Evolutionary conservation across 2,329 filamentous ascomycete genomes (phyloP).

Genomic region (Blastomyces silverae): DNA sequence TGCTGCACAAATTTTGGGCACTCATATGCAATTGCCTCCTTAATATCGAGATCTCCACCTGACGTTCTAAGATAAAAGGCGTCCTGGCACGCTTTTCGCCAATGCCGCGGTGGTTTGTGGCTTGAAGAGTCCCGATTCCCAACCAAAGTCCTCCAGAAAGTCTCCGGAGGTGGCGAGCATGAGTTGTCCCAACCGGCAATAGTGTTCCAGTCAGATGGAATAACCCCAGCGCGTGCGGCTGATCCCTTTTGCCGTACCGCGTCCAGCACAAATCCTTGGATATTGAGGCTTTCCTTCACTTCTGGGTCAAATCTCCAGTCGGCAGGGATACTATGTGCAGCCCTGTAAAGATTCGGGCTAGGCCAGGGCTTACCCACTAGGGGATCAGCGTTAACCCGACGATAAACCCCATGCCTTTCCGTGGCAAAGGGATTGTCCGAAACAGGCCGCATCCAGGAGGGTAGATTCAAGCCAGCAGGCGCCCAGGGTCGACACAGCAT

Average conservation of each 20-base stretch:
- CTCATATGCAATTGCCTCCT: not conserved
- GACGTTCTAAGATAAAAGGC: constrained; percentile 5
- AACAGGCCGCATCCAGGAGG: constrained; percentile 5
- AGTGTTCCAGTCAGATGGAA: constrained; percentile 9
- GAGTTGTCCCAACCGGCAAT: constrained; percentile 5
- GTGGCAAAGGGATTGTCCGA: constrained; percentile 6
- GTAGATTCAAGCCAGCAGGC: not conserved
- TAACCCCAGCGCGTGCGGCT: constrained; percentile 1
- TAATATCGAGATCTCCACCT: constrained; percentile 7
- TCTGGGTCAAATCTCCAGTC: not conserved
- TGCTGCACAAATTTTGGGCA: constrained; percentile 6
- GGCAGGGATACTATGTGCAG: constrained; percentile 3
- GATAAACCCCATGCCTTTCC: constrained; percentile 5
- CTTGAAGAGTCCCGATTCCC: constrained; percentile 1
- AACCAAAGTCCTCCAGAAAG: constrained; percentile 7
- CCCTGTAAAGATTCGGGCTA: constrained; percentile 8
- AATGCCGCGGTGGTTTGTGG: not conserved
- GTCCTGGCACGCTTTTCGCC: constrained; percentile 3
- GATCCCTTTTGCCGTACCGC: constrained; percentile 1
- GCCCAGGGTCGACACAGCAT: constrained; percentile 7
- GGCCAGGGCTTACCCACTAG: constrained; percentile 7
- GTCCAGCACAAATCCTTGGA: constrained; percentile 2
- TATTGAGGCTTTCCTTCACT: not conserved
- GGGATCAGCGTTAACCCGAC: constrained; percentile 1
- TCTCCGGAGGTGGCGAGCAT: not conserved